These are phyloP conservation scores for Dunaliella salina DNA, from an alignment of 163 green algal genomes.

Conservation along the genomic window DNA sequence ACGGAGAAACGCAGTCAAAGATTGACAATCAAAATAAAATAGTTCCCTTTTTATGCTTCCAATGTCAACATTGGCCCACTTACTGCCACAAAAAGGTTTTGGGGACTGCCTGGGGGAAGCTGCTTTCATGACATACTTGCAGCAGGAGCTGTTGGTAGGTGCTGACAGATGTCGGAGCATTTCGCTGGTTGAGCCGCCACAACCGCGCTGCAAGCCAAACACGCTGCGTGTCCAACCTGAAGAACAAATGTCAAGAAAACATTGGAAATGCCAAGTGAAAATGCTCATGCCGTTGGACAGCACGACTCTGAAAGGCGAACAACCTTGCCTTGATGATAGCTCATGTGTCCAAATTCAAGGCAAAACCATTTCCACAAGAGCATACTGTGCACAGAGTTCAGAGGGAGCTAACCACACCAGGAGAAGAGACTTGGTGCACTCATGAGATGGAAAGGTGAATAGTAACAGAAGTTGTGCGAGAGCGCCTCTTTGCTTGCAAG, in stretches of 20 bases:
- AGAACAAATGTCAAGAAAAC: neutral
- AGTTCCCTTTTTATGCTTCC: too few species aligned
- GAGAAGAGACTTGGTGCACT: neutral
- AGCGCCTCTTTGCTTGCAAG: neutral
- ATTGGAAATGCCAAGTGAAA: neutral
- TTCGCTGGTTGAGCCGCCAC: neutral
- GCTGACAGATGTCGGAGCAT: neutral
- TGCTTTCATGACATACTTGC: neutral
- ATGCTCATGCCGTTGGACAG: neutral
- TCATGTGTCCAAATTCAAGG: too few species aligned
- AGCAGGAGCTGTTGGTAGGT: neutral
- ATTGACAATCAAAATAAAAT: too few species aligned
- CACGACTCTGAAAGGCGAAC: neutral
- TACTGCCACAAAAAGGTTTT: too few species aligned
- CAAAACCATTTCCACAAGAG: too few species aligned
- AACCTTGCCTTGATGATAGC: too few species aligned
- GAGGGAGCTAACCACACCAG: neutral
- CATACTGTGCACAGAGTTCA: too few species aligned
- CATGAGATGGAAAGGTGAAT: neutral
- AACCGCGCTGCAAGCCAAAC: neutral
- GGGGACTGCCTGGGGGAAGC: too few species aligned
- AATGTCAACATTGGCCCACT: too few species aligned
- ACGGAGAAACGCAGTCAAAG: too few species aligned
- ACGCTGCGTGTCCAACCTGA: neutral
- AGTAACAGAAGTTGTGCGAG: neutral